Evolutionary conservation across 1,284 basidiomycete species (phyloP).

Genomic region (Ustilago sp.): DNA sequence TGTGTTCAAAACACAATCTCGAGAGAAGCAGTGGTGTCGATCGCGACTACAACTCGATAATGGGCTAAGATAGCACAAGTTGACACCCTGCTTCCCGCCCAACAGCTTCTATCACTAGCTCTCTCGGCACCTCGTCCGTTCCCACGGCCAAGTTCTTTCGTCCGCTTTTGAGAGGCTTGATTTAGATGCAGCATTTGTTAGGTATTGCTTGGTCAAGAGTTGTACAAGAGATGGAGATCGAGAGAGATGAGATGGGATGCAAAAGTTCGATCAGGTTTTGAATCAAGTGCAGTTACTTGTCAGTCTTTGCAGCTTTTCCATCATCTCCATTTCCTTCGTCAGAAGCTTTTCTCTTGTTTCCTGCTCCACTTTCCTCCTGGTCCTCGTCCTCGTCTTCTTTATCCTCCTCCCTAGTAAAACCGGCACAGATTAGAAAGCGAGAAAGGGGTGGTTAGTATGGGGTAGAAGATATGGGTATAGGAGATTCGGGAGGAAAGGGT

Average conservation of each 20-base stretch:
- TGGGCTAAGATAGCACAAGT: too few species aligned
- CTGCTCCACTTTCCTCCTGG: constrained; percentile 20
- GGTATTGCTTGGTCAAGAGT: not conserved
- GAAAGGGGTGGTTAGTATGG: constrained; percentile 3
- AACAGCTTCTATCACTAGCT: too few species aligned
- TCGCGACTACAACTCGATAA: too few species aligned
- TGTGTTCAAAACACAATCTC: too few species aligned
- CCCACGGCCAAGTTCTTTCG: too few species aligned
- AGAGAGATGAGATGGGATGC: not conserved
- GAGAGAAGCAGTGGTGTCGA: too few species aligned
- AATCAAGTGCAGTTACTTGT: constrained; percentile 5
- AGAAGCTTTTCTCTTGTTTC: constrained; percentile 48
- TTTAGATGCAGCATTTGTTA: not conserved
- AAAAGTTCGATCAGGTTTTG: not conserved
- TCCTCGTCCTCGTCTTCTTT: constrained; percentile 38
- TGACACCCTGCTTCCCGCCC: too few species aligned
- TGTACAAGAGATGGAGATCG: not conserved
- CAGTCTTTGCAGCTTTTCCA: constrained; percentile 46
- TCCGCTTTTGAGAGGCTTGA: too few species aligned
- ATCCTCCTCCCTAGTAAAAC: constrained; percentile 15
- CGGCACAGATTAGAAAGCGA: not conserved
- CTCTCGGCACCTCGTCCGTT: too few species aligned
- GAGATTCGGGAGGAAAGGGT: too few species aligned
- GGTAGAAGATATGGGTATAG: not conserved
- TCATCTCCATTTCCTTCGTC: constrained; percentile 50